Percentiles rank a stretch among this genome's conserved stretches.
Conservation (phyloP, 78 protist genomes). For the Corallochytrium limacisporum region DNA sequence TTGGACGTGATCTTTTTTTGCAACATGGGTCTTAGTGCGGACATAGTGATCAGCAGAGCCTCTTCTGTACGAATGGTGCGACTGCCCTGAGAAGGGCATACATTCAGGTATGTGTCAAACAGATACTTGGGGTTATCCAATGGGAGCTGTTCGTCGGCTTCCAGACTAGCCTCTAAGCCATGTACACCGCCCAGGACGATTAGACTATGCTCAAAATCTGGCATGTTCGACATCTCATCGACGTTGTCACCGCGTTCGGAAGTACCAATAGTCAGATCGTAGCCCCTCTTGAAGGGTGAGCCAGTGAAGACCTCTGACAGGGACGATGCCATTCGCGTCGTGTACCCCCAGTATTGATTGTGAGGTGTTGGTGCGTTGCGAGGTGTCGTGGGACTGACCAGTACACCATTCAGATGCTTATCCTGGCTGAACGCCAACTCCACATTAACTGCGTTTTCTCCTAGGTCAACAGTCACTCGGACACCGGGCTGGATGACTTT, state of each 20-base stretch:
- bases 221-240: background rate
- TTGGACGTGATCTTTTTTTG: background rate
- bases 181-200: constrained; percentile 44
- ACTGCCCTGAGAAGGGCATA: constrained; percentile 30
- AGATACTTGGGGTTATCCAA: background rate
- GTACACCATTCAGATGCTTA: no score
- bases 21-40: background rate
- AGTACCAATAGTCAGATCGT: constrained; percentile 45
- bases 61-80: constrained; percentile 51
- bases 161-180: constrained; percentile 27
- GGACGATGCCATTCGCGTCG: background rate
- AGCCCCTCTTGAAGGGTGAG: constrained; percentile 20
- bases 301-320: background rate
- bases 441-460: background rate
- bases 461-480: constrained; percentile 5
- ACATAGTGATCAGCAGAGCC: constrained; percentile 15
- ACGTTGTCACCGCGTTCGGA: constrained; percentile 21
- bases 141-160: background rate
- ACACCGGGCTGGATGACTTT: background rate
- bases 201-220: constrained; percentile 13
- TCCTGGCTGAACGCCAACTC: background rate
- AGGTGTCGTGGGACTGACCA: background rate
- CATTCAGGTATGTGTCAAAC: constrained; percentile 26
- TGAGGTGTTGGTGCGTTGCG: background rate
- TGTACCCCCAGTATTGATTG: constrained; percentile 1